Evolutionary conservation across 495 filamentous ascomycete genomes (phyloP), one percentile per base, ranked within the genome.

Genomic region (Xylaria sp.): DNA sequence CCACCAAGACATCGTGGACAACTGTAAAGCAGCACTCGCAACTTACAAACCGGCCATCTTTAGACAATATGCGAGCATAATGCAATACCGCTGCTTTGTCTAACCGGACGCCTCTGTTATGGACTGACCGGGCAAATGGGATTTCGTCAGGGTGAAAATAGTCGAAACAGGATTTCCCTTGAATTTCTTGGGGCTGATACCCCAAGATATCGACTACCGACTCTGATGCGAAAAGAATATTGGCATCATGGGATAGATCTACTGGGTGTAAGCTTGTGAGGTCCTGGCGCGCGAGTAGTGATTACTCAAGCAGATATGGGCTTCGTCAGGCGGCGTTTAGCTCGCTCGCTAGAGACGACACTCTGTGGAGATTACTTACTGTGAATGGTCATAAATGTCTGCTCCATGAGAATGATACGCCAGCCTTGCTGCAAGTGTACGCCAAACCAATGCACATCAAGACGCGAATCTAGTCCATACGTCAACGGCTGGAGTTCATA

Each of bases 331-430:
- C 31, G 50, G 55, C 31, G 52, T 66, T 62, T 61, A 44, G 44
- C 29, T 65, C 43, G 44, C 29, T 65, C 43, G 59, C 67, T 21
- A 53, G 52, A 21, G 64, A 59, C n/a, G 66, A 70, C 72, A 55
- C 55, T 15, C 29, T 63, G 63, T 63, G 7, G 19, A 61, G 48
- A 74, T 71, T 74, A 88, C 91, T 83, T 81, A 90, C 94, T 93
- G 81, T 97, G 93, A 73, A 97, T 97, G 72, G 93, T 93, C 83
- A 97, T 97, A 83, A 97, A 97, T 53, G 93, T 97, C 73, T 92
- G 93, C 82, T 96, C 93, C 93, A 96, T 96, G 77, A 74, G 82
- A 80, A 71, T 75, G 76, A 74, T 73, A 43, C 66, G 73, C 72
- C 76, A 62, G 61, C 66, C 70, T 66, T 50, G 75, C 69, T 70